A percentile compares a stretch with the other conserved stretches of the same genome.
Conservation (phyloP, 352 stramenopile species). For the Pythium periplocum region DNA sequence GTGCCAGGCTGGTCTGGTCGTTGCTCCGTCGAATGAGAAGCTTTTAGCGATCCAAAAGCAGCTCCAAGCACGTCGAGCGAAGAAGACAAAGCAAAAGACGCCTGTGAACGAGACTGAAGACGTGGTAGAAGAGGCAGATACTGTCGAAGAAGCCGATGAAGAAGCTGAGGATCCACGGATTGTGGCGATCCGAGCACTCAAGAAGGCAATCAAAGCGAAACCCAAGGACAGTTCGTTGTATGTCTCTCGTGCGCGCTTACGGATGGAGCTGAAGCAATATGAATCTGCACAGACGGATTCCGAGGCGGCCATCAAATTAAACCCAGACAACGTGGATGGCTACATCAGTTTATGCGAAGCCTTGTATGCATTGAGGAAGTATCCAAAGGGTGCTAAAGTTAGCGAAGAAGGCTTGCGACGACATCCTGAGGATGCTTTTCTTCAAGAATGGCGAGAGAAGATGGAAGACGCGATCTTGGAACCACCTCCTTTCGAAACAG, state of each 20-base stretch:
- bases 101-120: constrained; percentile 1
- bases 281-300: constrained; percentile 13
- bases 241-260: neutral
- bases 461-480: constrained; percentile 7
- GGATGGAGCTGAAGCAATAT: constrained; percentile 11
- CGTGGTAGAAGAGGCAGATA: neutral
- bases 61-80: neutral
- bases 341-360: constrained; percentile 14
- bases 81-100: neutral
- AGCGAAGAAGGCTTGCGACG: constrained; percentile 13
- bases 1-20: constrained; percentile 7
- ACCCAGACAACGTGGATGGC: neutral
- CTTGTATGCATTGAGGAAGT: constrained; percentile 8
- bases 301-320: constrained; percentile 5
- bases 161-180: constrained; percentile 8
- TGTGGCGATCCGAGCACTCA: constrained; percentile 9
- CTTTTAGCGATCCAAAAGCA: constrained; percentile 1
- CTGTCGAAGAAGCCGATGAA: neutral
- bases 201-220: constrained; percentile 9
- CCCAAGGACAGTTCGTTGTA: neutral
- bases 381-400: constrained; percentile 10
- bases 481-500: constrained; percentile 4
- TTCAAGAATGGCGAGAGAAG: constrained; percentile 6
- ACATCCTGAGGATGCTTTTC: neutral
- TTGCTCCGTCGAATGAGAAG: constrained; percentile 9